Evolutionary conservation across 352 stramenopile species (phyloP), one percentile per base, ranked within the genome.

Genomic region (Pythium oligandrum): DNA sequence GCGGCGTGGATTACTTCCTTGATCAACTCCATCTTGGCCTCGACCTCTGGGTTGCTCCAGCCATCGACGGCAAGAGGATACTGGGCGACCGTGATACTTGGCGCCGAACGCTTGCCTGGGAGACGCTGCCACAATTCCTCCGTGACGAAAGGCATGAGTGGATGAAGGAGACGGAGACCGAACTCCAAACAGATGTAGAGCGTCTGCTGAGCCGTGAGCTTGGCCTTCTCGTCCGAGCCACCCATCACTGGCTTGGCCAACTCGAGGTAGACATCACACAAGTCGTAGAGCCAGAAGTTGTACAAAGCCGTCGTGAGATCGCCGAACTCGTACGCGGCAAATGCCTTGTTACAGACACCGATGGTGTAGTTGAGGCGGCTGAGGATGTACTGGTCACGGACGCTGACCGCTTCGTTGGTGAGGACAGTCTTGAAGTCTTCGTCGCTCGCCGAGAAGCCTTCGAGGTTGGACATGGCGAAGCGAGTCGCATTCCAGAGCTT

Each of bases 181-280:
- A 75, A 83, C 65, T 96, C 86, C 11, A 95, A 61, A 48, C 84
- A 95, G 37, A 90, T 69, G 61, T 90, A 93, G 9, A 97, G 70
- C 47, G 80, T 93, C 59, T 95, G 70, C 61, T 93, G 83, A 2
- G 82, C 85, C 44, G 84, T 86, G 11, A 72, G 52, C 64, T 95
- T 95, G 31, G 83, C 77, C 26, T 81, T 71, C 6, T 61, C 64
- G 53, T 89, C 78, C 5, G 78, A 77, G 44, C 96, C 90, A 17
- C 42, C 68, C 45, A 99, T 87, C 30, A 99, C 86, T 10, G 97
- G 97, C 81, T 99, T 99, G 70, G 96, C 96, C 51, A 99, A 75
- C 81, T 99, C 98, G n/a, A 99, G 84, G 73, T 99, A 99, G 42
- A 99, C 88, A 70, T 99, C 96, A 59, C 97, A 99, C 7, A 99